These are phyloP conservation scores for Hericium coralloides DNA, from an alignment of 768 basidiomycete species.

Conservation along the genomic window DNA sequence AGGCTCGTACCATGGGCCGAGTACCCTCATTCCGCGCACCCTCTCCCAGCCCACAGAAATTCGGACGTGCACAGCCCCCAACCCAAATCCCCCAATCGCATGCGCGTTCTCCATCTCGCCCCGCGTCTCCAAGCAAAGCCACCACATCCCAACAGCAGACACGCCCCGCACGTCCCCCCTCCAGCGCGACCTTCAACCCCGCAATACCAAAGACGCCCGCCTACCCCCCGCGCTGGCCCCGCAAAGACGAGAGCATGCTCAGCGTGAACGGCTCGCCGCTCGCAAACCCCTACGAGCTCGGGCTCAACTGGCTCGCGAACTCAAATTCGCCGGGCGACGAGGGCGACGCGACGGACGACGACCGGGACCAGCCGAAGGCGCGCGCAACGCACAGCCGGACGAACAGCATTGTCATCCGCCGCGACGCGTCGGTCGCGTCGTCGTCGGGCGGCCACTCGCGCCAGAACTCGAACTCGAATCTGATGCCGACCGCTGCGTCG, in stretches of 20 bases:
- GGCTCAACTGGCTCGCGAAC: constrained; percentile 47
- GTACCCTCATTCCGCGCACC: constrained; percentile 16
- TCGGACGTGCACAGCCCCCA: constrained; percentile 15
- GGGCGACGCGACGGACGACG: constrained; percentile 24
- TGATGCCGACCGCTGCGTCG: constrained; percentile 4
- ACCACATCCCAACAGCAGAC: constrained; percentile 19
- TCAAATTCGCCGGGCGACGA: constrained; percentile 39
- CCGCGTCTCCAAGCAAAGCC: constrained; percentile 45
- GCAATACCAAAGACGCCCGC: constrained; percentile 47
- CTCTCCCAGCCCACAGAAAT: constrained; percentile 30
- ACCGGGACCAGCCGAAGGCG: constrained; percentile 9
- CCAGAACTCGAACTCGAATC: constrained; percentile 24
- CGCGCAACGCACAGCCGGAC: constrained; percentile 24
- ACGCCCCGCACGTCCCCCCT: constrained; percentile 31
- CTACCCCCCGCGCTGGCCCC: constrained; percentile 58
- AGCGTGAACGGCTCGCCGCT: constrained; percentile 80
- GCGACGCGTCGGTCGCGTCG: constrained; percentile 39
- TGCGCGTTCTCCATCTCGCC: constrained; percentile 25
- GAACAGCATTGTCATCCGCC: constrained; percentile 54
- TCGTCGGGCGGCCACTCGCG: constrained; percentile 5
- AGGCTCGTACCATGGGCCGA: constrained; percentile 21
- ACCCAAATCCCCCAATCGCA: neutral
- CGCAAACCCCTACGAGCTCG: constrained; percentile 67
- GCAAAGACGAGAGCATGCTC: constrained; percentile 69
- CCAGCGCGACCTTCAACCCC: constrained; percentile 66